Evolutionary conservation across 768 basidiomycete genomes (phyloP), one percentile per base, ranked within the genome.

Genomic region (Aureoboletus auriporus): DNA sequence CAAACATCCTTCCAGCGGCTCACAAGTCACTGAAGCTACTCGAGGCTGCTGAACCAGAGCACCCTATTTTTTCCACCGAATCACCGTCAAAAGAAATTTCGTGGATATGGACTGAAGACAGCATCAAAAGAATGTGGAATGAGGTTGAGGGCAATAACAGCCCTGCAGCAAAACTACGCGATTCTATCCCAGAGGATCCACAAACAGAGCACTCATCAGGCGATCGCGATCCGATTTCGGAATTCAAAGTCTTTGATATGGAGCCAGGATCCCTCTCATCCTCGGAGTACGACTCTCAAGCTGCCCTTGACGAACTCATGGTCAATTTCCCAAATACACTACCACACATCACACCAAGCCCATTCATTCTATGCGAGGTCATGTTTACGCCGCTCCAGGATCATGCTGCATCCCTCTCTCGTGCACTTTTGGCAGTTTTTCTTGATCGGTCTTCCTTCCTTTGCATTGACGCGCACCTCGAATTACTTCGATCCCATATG

Each of bases 401-500:
- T 14, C 85, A 86, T 53, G 79, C 80, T n/a, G 71, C 76, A 36
- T 72, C 71, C 7, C 75, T 94, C 43, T 88, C 89, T 0, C 69
- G 71, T 9, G 76, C 85, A 8, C 75, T 93, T 4, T 73, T 94
- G 10, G 69, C 71, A 1, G 71, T 88, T 8, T 82, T 93, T 62
- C 72, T 93, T 9, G 72, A 79, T 11, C 75, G 80, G 0, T 66
- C 77, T 2, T 80, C 80, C 8, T 75, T 76, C n/a, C 80, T 92
- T 43, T 81, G 84, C 54, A 71, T 93, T 33, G 78, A 75, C 40
- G 70, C 79, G 1, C 89, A 91, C 55, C 75, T 90, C 27, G 57
- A 70, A 23, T 72, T 92, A 39, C 71, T 92, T 35, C 80, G 86
- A 16, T 86, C 86, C 4, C 91, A 89, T 57, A 75, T 93, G 43